Evolutionary conservation across 2,329 filamentous ascomycete genomes (phyloP).

Genomic region (Botrytis fragariae): DNA sequence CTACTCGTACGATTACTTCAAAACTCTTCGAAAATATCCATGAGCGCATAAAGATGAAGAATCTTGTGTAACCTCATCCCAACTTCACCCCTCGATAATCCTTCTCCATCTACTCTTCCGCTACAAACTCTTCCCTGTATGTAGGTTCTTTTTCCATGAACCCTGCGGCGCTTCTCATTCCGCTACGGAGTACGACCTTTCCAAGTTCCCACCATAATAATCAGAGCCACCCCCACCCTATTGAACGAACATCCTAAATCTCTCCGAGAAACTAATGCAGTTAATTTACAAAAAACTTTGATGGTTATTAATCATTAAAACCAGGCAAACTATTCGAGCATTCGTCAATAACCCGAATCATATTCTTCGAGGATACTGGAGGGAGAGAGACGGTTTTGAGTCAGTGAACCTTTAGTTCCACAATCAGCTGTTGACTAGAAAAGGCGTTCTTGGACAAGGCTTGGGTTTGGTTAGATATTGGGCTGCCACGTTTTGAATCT

Average conservation of each 20-base stretch:
- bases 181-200: not conserved
- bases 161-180: not conserved
- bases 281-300: not conserved
- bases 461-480: not conserved
- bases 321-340: not conserved
- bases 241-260: not conserved
- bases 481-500: not conserved
- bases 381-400: not conserved
- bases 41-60: not conserved
- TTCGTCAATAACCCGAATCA: not conserved
- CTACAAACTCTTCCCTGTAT: not conserved
- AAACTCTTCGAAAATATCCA: not conserved
- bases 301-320: not conserved
- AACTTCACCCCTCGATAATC: not conserved
- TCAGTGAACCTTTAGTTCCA: not conserved
- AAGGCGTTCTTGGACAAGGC: not conserved
- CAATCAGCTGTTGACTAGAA: not conserved
- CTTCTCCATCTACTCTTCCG: not conserved
- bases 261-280: not conserved
- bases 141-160: not conserved
- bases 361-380: not conserved
- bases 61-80: not conserved
- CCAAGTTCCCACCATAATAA: not conserved
- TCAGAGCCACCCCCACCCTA: not conserved
- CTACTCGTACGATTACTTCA: not conserved